These are phyloP conservation scores for Talaromyces thailandensis DNA, from an alignment of 495 filamentous ascomycete species.

Conservation along the genomic window DNA sequence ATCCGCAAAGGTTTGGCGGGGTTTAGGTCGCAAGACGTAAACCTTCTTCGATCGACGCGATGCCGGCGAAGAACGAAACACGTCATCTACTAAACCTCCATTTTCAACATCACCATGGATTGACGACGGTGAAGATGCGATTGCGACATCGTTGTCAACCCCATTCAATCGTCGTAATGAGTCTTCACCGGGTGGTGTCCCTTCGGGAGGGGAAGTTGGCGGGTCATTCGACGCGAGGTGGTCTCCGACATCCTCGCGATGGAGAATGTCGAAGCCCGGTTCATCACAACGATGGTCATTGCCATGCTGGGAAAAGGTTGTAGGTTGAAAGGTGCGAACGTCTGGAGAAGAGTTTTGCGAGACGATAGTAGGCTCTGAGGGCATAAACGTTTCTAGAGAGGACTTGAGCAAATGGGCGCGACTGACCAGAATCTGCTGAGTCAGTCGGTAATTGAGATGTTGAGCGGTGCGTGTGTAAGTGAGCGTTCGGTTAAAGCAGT, in stretches of 20 bases:
- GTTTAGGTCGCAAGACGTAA: slow-evolving; percentile 17
- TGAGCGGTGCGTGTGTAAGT: background rate
- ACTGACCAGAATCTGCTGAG: slow-evolving; percentile 54
- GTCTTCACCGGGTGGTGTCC: slow-evolving; percentile 9
- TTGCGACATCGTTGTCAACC: slow-evolving; percentile 19
- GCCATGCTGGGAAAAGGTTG: slow-evolving; percentile 66
- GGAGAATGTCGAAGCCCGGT: slow-evolving; percentile 28
- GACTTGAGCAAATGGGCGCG: slow-evolving; percentile 29
- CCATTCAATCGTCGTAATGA: slow-evolving; percentile 18
- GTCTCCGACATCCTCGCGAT: slow-evolving; percentile 21
- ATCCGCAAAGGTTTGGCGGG: slow-evolving; percentile 46
- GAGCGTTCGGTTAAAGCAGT: background rate
- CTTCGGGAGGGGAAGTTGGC: slow-evolving; percentile 11
- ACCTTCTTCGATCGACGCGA: slow-evolving; percentile 4
- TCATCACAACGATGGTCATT: slow-evolving; percentile 32
- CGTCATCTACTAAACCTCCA: background rate
- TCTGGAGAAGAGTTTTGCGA: slow-evolving; percentile 42
- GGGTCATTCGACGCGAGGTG: slow-evolving; percentile 6
- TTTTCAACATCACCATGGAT: background rate
- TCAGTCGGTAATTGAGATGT: slow-evolving; percentile 24
- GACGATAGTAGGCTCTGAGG: slow-evolving; percentile 63
- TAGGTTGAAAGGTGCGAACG: slow-evolving; percentile 29
- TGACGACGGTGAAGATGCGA: slow-evolving; percentile 16
- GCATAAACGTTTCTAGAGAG: slow-evolving; percentile 69
- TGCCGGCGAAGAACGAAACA: background rate